These are phyloP conservation scores for Leccinum angustisporum DNA, from an alignment of 1,284 basidiomycete species.

Conservation along the genomic window DNA sequence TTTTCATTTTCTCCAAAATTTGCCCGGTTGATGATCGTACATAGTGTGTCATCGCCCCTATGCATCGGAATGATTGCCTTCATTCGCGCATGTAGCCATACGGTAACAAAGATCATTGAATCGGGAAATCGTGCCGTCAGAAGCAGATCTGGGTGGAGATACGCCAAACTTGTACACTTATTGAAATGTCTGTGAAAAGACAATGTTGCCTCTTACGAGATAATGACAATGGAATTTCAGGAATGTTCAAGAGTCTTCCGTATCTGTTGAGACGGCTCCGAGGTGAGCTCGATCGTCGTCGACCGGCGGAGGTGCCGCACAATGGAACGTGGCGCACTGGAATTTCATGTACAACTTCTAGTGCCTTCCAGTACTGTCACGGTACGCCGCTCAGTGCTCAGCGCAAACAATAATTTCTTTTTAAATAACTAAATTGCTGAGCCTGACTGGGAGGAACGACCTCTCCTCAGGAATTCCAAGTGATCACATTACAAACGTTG, in stretches of 20 bases:
- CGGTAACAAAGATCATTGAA: slow-evolving; percentile 6
- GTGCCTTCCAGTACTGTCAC: neutral
- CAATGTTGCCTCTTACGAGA: neutral
- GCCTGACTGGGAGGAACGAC: too few relatives aligned
- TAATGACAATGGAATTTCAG: neutral
- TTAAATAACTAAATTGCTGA: too few relatives aligned
- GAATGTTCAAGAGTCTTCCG: neutral
- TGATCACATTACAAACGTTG: too few relatives aligned
- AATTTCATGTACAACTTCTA: neutral
- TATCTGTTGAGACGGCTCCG: neutral
- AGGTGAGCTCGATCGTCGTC: neutral
- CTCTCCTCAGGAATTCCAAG: too few relatives aligned
- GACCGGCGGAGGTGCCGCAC: too few relatives aligned
- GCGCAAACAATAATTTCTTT: too few relatives aligned
- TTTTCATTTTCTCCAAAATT: slow-evolving; percentile 2
- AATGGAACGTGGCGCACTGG: neutral
- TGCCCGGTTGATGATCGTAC: slow-evolving; percentile 3
- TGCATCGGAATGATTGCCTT: slow-evolving; percentile 6
- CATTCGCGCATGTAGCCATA: slow-evolving; percentile 21
- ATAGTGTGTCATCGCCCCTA: slow-evolving; percentile 5
- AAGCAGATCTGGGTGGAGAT: slow-evolving; percentile 3
- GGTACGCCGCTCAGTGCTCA: neutral
- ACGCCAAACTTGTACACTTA: neutral
- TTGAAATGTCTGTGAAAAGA: neutral
- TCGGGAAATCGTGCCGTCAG: neutral